A percentile compares a stretch with the other conserved stretches of the same genome.
phyloP scores from a whole-genome alignment of 139 green algal genomes.

The Gonium pectorale region DNA sequence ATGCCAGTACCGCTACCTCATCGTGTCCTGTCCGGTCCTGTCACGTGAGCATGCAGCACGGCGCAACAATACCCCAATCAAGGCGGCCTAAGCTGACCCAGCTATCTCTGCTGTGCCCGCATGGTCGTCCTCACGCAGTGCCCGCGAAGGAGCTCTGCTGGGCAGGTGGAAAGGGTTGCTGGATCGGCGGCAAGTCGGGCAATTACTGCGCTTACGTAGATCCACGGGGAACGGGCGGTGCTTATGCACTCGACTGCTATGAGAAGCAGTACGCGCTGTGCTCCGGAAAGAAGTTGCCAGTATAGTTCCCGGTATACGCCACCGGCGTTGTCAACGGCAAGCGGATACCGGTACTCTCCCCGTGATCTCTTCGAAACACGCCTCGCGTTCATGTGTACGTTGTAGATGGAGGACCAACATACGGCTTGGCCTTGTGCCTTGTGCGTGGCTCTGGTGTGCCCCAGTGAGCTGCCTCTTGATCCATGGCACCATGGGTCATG shows the following conservation, averaged over 20 bases:
- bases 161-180: constrained; percentile 33
- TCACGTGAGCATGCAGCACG: too few species aligned
- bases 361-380: not conserved
- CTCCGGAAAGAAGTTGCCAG: not conserved
- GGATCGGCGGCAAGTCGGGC: not conserved
- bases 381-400: not conserved
- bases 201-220: constrained; percentile 28
- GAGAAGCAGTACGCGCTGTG: constrained; percentile 24
- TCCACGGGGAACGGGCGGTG: not conserved
- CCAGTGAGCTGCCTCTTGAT: too few species aligned
- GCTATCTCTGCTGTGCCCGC: too few species aligned
- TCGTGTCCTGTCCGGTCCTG: too few species aligned
- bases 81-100: too few species aligned
- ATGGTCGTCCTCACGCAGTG: too few species aligned
- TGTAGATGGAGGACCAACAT: not conserved
- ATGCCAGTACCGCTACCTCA: too few species aligned
- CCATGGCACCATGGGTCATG: too few species aligned
- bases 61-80: too few species aligned
- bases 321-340: too few species aligned
- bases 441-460: not conserved
- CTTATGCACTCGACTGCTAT: not conserved
- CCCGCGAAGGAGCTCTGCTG: too few species aligned
- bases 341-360: too few species aligned
- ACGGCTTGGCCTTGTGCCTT: not conserved
- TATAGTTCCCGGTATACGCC: not conserved